Evolutionary conservation across 164 flowering plant genomes (phyloP).

Genomic region (Houttuynia cordata): DNA sequence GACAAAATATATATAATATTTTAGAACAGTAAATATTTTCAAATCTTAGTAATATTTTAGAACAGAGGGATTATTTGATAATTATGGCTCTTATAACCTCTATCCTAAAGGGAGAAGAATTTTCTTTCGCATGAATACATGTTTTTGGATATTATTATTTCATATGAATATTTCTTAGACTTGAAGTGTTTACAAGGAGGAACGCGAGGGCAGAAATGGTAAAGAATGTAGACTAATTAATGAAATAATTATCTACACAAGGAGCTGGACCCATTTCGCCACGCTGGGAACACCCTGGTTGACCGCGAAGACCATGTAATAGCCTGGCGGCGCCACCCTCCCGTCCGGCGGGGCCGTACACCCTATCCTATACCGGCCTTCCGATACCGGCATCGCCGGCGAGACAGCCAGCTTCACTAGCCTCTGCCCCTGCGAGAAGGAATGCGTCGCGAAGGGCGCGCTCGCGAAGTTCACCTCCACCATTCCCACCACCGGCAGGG

Average conservation of each 20-base stretch:
- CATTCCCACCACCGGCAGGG: slow-evolving; percentile 54
- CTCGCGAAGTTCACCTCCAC: slow-evolving; percentile 60
- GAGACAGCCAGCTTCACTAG: slow-evolving; percentile 50
- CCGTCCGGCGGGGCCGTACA: slow-evolving; percentile 61
- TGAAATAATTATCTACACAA: slow-evolving; percentile 2
- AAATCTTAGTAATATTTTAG: too few relatives aligned
- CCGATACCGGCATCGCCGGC: slow-evolving; percentile 25
- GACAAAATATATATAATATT: too few relatives aligned
- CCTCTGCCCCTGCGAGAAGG: slow-evolving; percentile 86
- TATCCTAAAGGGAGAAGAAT: too few relatives aligned
- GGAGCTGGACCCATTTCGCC: slow-evolving; percentile 65
- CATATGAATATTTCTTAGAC: too few relatives aligned
- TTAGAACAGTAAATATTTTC: too few relatives aligned
- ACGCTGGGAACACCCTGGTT: slow-evolving; percentile 87
- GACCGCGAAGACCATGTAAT: slow-evolving; percentile 78
- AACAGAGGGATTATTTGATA: too few relatives aligned
- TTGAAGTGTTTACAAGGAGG: too few relatives aligned
- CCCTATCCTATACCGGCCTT: slow-evolving; percentile 27
- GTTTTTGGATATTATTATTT: too few relatives aligned
- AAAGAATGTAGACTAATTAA: too few relatives aligned
- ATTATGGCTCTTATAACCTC: too few relatives aligned
- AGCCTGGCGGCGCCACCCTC: slow-evolving; percentile 82
- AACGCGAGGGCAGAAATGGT: too few relatives aligned
- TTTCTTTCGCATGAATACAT: too few relatives aligned
- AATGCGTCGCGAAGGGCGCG: slow-evolving; percentile 87